These are phyloP conservation scores for Clonostachys solani DNA, from an alignment of 2,329 filamentous ascomycete species.

Conservation along the genomic window DNA sequence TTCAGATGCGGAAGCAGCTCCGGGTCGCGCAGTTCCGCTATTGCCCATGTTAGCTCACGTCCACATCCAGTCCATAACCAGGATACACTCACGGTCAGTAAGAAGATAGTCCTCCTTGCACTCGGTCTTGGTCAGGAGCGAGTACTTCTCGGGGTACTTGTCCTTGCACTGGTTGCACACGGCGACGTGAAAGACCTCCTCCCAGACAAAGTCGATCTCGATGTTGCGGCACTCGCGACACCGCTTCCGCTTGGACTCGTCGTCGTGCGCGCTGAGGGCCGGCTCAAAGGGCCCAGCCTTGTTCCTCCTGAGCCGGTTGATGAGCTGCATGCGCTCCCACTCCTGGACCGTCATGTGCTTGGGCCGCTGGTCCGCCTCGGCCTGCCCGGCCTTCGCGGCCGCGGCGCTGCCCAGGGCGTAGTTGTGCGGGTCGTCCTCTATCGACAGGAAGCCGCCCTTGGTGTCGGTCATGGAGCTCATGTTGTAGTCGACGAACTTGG, in stretches of 20 bases:
- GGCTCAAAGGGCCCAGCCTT: constrained; percentile 86
- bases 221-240: constrained; percentile 79
- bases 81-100: constrained; percentile 68
- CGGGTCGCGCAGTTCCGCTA: constrained; percentile 84
- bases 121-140: constrained; percentile 93
- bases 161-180: constrained; percentile 88
- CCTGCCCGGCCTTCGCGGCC: constrained; percentile 18
- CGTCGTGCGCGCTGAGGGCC: constrained; percentile 69
- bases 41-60: neutral
- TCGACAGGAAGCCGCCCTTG: constrained; percentile 90
- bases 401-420: constrained; percentile 53
- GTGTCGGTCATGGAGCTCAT: constrained; percentile 98
- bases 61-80: neutral
- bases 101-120: constrained; percentile 92
- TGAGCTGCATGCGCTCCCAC: constrained; percentile 81
- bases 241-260: constrained; percentile 61
- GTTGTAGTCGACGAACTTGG: constrained; percentile 95
- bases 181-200: constrained; percentile 71
- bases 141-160: constrained; percentile 86
- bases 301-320: constrained; percentile 66
- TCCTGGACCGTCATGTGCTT: constrained; percentile 85
- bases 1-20: constrained; percentile 84
- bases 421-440: constrained; percentile 88
- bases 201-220: constrained; percentile 95
- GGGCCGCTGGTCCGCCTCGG: constrained; percentile 57